Evolutionary conservation across 2,329 filamentous ascomycete species (phyloP), one percentile per base, ranked within the genome.

Genomic region (Nemania serpens): DNA sequence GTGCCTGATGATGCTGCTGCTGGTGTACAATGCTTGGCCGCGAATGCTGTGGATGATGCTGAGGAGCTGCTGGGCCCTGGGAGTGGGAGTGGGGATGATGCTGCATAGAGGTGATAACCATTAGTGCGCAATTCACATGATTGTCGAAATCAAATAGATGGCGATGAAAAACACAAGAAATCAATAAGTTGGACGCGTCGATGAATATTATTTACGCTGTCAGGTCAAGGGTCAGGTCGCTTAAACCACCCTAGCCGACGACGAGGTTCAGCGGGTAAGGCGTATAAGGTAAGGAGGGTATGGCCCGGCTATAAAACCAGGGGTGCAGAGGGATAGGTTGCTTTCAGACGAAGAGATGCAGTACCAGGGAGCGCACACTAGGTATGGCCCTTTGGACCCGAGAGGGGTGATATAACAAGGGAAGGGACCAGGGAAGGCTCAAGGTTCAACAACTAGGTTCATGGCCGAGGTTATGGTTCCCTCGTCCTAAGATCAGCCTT

Each of bases 11-110:
- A 72, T 90, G 88, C 70, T 91, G 88, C 69, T 91, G 88, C 75
- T 90, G 88, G 70, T 91, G 87, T 71, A 91, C 88, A 71, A 88
- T 84, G 79, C 88, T 89, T 71, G 89, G 87, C 75, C 90, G 86
- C 70, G 88, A 84, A 75, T 90, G 63, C 37, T 63, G 87, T 69
- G 90, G 89, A 68, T 89, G 84, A 74, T 90, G 81, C 73, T 85
- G 84, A 68, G 83, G 77, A 78, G 83, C 80, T 71, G 86, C 85
- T 78, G 88, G 87, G 84, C 88, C 89, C 82, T 90, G 86, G 75
- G 86, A 79, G 76, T 88, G 86, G 75, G 86, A 79, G 76, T 88
- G 85, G 81, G 90, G 84, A 81, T 90, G 88, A 84, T 91, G 88
- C 88, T 91, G 86, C 83, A 85, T 84, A 81, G 79, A 82, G 78